A percentile compares a stretch with the other conserved stretches of the same genome.
Conservation (phyloP, 371 early-diverging fungal genomes). For the Batkoa obscura region DNA sequence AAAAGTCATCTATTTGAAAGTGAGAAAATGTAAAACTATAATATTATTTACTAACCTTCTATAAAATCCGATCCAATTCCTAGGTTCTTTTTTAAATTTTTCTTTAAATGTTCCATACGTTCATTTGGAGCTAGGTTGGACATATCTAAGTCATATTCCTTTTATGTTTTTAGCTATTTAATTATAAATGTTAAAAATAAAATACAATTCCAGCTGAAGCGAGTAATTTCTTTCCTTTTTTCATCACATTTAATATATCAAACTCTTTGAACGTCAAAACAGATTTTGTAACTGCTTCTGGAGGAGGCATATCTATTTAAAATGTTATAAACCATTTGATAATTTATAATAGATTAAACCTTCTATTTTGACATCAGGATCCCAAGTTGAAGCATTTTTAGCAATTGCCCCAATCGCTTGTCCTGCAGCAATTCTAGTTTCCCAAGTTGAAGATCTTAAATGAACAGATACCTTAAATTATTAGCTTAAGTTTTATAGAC, state of each 20-base stretch:
- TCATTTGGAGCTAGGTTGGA: conserved; percentile 65
- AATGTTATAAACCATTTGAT: not conserved
- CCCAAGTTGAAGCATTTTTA: conserved; percentile 66
- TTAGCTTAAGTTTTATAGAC: not conserved
- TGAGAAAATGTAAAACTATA: not conserved
- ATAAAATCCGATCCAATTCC: conserved; percentile 28
- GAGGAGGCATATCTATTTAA: not conserved
- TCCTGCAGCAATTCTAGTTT: conserved; percentile 87
- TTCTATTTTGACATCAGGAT: conserved; percentile 19
- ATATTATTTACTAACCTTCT: conserved; percentile 19
- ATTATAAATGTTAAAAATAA: not conserved
- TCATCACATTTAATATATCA: conserved; percentile 62
- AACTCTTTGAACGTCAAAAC: conserved; percentile 42
- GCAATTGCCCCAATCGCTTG: conserved; percentile 83
- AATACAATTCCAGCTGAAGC: conserved; percentile 54
- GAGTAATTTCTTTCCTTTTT: conserved; percentile 60
- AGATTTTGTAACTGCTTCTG: conserved; percentile 10
- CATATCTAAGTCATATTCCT: conserved; percentile 75
- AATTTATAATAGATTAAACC: not conserved
- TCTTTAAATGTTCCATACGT: conserved; percentile 60
- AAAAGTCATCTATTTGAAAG: not conserved
- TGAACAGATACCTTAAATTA: conserved; percentile 53
- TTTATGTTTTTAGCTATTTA: conserved; percentile 7
- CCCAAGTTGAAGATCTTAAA: conserved; percentile 78
- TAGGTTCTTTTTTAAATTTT: conserved; percentile 61